phyloP scores from a whole-genome alignment of 371 early-diverging fungal genomes.

The Mucor lusitanicus region DNA sequence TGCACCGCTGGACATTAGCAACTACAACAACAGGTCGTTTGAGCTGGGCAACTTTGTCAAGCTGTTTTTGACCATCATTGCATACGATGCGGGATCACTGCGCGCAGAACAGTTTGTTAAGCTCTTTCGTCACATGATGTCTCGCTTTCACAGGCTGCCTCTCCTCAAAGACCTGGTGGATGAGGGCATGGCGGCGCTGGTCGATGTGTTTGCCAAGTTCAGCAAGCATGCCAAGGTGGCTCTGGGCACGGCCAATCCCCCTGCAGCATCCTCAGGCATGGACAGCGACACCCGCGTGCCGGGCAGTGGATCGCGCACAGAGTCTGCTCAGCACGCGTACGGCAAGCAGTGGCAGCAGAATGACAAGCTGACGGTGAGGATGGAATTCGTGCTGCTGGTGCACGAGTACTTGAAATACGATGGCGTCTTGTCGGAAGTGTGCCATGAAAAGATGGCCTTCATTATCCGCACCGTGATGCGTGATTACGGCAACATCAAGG shows the following conservation, averaged over 20 bases:
- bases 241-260: not conserved
- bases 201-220: constrained; percentile 59
- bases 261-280: not conserved
- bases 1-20: constrained; percentile 27
- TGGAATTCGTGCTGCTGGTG: constrained; percentile 57
- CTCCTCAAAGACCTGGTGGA: constrained; percentile 38
- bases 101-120: constrained; percentile 71
- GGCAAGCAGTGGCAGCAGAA: constrained; percentile 75
- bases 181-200: constrained; percentile 58
- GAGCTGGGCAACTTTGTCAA: constrained; percentile 58
- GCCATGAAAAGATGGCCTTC: constrained; percentile 58
- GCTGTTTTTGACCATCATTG: constrained; percentile 67
- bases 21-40: constrained; percentile 46
- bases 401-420: constrained; percentile 51
- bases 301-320: not conserved
- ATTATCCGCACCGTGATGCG: constrained; percentile 55
- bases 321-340: constrained; percentile 49
- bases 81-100: constrained; percentile 64
- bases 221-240: constrained; percentile 53
- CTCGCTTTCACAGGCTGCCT: constrained; percentile 40
- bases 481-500: constrained; percentile 52
- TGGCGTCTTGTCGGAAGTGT: constrained; percentile 48
- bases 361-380: constrained; percentile 60
- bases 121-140: constrained; percentile 49
- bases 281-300: not conserved